Evolutionary conservation across 352 stramenopile genomes (phyloP).

Genomic region (Halophytophthora polymorphica): DNA sequence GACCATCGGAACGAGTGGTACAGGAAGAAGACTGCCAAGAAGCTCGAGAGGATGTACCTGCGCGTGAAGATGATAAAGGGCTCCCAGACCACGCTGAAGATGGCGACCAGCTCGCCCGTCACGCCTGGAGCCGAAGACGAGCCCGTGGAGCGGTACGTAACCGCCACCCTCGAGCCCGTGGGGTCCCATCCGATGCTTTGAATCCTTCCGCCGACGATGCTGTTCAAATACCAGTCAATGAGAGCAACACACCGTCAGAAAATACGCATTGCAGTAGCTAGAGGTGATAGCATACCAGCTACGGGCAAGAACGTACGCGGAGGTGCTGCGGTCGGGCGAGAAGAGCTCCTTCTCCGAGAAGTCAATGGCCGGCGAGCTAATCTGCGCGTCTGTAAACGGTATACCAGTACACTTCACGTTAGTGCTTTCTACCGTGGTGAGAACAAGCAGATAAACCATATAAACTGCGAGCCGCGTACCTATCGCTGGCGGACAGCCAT

Average conservation of each 20-base stretch:
- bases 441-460: no score
- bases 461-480: no score
- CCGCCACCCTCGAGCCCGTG: constrained; percentile 57
- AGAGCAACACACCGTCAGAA: neutral
- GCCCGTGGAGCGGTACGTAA: constrained; percentile 43
- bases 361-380: constrained; percentile 67
- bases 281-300: neutral
- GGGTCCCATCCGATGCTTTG: constrained; percentile 68
- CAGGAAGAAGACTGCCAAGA: neutral
- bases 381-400: constrained; percentile 48
- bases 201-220: constrained; percentile 58
- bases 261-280: neutral
- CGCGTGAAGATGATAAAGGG: constrained; percentile 77
- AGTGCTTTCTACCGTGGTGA: neutral
- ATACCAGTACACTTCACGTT: neutral
- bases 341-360: constrained; percentile 59
- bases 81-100: constrained; percentile 67
- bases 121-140: constrained; percentile 21
- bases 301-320: constrained; percentile 35
- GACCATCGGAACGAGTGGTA: neutral
- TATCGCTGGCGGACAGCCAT: constrained; percentile 50
- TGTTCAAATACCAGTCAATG: constrained; percentile 10
- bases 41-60: constrained; percentile 27
- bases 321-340: constrained; percentile 59
- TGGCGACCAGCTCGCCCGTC: constrained; percentile 53